Evolutionary conservation across 106 monocot genomes (phyloP).

Genomic region (Platanthera guangdongensis): DNA sequence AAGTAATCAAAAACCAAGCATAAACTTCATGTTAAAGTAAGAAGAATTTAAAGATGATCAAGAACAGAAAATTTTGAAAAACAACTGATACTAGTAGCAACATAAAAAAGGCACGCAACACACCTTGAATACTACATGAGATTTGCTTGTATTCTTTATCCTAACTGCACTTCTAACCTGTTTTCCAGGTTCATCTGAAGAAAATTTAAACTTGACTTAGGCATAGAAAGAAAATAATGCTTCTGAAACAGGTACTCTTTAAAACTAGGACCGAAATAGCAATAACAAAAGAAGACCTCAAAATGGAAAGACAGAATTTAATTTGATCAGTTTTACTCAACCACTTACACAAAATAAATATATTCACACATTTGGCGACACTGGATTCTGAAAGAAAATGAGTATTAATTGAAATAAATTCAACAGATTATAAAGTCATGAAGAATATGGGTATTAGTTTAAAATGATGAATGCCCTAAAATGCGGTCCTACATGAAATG

Average conservation of each 20-base stretch:
- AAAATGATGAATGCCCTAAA: too few relatives aligned
- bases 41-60: not conserved
- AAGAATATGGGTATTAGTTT: not conserved
- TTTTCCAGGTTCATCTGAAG: slow-evolving; percentile 89
- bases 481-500: too few relatives aligned
- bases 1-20: not conserved
- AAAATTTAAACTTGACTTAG: not conserved
- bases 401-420: not conserved
- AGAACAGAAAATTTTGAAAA: not conserved
- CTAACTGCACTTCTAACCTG: slow-evolving; percentile 82
- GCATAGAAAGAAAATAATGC: not conserved
- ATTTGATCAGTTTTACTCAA: not conserved
- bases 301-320: not conserved
- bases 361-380: not conserved
- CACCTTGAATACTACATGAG: slow-evolving; percentile 93
- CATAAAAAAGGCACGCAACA: not conserved
- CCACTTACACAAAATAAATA: not conserved
- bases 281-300: not conserved
- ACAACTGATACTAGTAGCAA: not conserved
- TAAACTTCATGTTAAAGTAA: not conserved
- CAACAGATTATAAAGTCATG: not conserved
- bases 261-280: not conserved
- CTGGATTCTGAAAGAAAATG: not conserved
- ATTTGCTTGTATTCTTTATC: slow-evolving; percentile 94
- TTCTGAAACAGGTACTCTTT: not conserved